Conservation (phyloP, 2,329 filamentous ascomycete genomes). For the Onygenales sp. region DNA sequence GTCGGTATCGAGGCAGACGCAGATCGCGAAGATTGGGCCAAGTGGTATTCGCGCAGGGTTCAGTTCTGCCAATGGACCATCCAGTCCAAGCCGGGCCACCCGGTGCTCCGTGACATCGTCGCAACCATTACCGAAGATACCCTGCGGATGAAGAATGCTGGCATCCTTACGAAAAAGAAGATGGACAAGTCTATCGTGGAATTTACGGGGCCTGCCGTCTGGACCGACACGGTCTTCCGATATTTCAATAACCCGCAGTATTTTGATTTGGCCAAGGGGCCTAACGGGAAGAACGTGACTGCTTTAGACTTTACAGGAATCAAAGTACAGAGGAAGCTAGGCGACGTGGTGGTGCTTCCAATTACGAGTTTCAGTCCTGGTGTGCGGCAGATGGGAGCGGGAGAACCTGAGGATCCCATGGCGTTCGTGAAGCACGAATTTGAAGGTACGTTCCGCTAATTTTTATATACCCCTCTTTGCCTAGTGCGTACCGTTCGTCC, state of each 20-base stretch:
- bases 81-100: slow-evolving; percentile 88
- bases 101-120: slow-evolving; percentile 79
- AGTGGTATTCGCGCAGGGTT: slow-evolving; percentile 93
- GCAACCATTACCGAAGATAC: slow-evolving; percentile 76
- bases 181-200: slow-evolving; percentile 72
- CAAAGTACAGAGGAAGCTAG: slow-evolving; percentile 70
- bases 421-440: slow-evolving; percentile 97
- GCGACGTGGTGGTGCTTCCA: slow-evolving; percentile 85
- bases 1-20: slow-evolving; percentile 95
- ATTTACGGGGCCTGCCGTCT: slow-evolving; percentile 86
- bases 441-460: slow-evolving; percentile 55
- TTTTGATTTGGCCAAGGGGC: slow-evolving; percentile 60
- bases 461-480: not conserved
- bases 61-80: slow-evolving; percentile 99
- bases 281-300: slow-evolving; percentile 63
- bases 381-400: slow-evolving; percentile 84
- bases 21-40: slow-evolving; percentile 79
- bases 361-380: slow-evolving; percentile 97
- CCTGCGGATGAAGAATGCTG: slow-evolving; percentile 59
- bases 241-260: slow-evolving; percentile 89
- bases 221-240: slow-evolving; percentile 85
- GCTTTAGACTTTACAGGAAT: slow-evolving; percentile 88
- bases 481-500: not conserved
- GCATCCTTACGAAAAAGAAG: slow-evolving; percentile 52
- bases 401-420: slow-evolving; percentile 83